Base-by-base conservation (phyloP, 768 basidiomycete species). In the Tephrocybe sp. region DNA sequence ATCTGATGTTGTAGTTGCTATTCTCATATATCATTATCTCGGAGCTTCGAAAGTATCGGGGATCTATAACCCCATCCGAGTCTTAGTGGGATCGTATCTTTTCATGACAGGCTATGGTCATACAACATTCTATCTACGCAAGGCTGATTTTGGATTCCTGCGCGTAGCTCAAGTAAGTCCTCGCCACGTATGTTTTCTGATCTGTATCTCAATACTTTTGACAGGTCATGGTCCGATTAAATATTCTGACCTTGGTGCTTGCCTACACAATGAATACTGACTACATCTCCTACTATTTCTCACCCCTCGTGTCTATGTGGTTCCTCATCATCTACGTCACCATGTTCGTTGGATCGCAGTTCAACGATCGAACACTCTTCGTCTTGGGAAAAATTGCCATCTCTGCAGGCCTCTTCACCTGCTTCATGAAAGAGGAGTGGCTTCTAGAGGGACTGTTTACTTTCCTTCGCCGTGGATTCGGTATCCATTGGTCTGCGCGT, bases 41-140 rank as follows among this genome's bases (percentile, higher is more conserved):
- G 90, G 90, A 18, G 93, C 87, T n/a, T 93, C 92, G 21, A 89
- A 89, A 68, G 78, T 93, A 51, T 87, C 88, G 9, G 90, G 90
- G n/a, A 92, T 96, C 51, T 96, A 96, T 71, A 95, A 96, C 63
- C 88, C 89, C 33, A 84, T 95, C 38, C 85, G 93, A 43, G 86
- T 90, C 23, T 75, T 95, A 26, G 93, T 97, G 18, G 91, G 93
- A 12, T 79, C 90, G 1, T 94, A 93, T 65, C 75, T 94, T 15
- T 95, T 93, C 70, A 92, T 95, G 92, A 90, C 90, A 20, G 93
- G 93, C 38, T 97, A 93, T 73, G 88, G 91, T 15, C 91, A 93
- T 62, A 88, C 88, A 9, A 88, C 80, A 39, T 97, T 85, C 67
- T 96, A 94, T 69, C 72, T 94, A 58, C 90, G 88, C 66, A 95